A percentile compares a stretch with the other conserved stretches of the same genome.
These are phyloP conservation scores for Penicillium flavigenum DNA, from an alignment of 495 filamentous ascomycete genomes.

Conservation along the genomic window DNA sequence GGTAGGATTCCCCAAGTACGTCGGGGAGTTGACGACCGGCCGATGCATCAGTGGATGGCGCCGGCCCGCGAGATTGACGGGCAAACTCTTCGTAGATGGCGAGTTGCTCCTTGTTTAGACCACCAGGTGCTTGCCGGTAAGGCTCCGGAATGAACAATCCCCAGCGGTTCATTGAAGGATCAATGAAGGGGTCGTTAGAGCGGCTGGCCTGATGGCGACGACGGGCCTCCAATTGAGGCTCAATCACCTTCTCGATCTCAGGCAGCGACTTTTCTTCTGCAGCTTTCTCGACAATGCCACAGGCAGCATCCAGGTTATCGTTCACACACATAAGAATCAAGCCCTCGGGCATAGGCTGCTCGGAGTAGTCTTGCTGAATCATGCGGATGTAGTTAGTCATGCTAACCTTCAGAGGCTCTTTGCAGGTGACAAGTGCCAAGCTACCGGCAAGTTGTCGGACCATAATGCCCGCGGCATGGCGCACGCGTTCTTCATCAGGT, in stretches of 20 bases:
- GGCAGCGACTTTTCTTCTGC: conserved; percentile 89
- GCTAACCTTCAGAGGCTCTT: conserved; percentile 92
- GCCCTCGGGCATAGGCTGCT: conserved; percentile 82
- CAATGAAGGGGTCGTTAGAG: conserved; percentile 79
- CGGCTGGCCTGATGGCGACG: conserved; percentile 67
- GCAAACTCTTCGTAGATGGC: conserved; percentile 96
- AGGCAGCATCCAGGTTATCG: conserved; percentile 92
- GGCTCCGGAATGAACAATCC: conserved; percentile 85
- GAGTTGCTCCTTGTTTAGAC: conserved; percentile 88
- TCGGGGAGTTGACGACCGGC: conserved; percentile 60
- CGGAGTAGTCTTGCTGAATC: conserved; percentile 61
- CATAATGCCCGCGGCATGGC: conserved; percentile 83
- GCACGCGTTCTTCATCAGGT: conserved; percentile 79
- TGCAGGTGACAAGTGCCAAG: conserved; percentile 94
- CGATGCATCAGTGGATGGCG: conserved; percentile 18
- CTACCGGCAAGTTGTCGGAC: conserved; percentile 90
- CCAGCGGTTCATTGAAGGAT: conserved; percentile 77
- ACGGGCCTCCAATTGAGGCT: conserved; percentile 68
- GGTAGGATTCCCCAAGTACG: conserved; percentile 80
- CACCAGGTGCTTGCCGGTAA: conserved; percentile 74
- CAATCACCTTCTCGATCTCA: conserved; percentile 91
- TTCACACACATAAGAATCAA: conserved; percentile 96
- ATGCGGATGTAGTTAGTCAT: conserved; percentile 96
- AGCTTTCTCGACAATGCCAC: conserved; percentile 86
- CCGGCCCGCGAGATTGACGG: conserved; percentile 64